Base-by-base conservation (phyloP, 192 early-diverging fungal genomes). In the Diversispora eburnea region DNA sequence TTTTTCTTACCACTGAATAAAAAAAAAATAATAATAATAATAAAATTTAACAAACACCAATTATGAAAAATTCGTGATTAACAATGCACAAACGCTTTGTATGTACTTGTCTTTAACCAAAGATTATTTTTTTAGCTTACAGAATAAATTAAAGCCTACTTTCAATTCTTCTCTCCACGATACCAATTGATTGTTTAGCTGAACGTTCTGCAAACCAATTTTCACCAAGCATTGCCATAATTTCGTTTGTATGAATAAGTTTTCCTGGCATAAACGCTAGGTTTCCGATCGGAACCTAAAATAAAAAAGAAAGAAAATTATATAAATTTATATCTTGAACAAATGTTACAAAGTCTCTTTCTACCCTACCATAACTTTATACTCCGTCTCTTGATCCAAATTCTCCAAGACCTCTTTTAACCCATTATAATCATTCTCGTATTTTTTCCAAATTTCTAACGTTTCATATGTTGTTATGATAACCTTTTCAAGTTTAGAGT, bases 161-260 rank as follows among this genome's bases (percentile, higher is more conserved):
- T 61, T 91, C 87, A 63, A 78, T 79, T 48, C 92, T 75, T 9
- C 93, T 80, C n/a, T 84, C 76, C 0, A 93, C 86, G 22, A 95
- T 94, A 8, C 78, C 88, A 8, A 77, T 75, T 0, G 96, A 93
- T 68, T 98, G 89, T 33, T 70, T 78, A 8, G 87, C 88, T 8
- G 92, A 94, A 22, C 87, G 79, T 73, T 96, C 93, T 5, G 84
- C 91, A 75, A 96, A 98, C 88, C 91, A 96, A 82, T 95, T 94
- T 61, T 94, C 94, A n/a, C 96, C 96, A 47, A 98, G 79, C 47
- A 92, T 78, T 0, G 94, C 93, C 33, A 90, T 76, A 12, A 98
- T 86, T 76, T 95, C 94, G 74, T 98, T 98, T n/a, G 96, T 98
- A 76, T 96, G 91, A 39, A 95, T 81, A 3, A 98, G 57, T 49